phyloP scores from a whole-genome alignment of 2,329 filamentous ascomycete species.

The Botrytis paeoniae region DNA sequence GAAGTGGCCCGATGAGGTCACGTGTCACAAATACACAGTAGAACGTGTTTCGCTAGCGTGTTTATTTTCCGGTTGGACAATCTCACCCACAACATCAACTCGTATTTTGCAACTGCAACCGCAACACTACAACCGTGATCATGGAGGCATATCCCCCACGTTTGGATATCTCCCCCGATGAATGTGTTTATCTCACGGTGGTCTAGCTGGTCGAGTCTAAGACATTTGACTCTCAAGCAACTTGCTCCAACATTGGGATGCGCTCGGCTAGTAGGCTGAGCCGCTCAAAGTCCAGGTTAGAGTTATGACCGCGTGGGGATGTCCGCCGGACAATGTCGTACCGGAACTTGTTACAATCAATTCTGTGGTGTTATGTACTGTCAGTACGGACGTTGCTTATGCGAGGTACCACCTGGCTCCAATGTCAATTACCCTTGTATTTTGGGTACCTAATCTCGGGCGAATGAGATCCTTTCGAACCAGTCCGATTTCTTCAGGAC shows the following conservation, averaged over 20 bases:
- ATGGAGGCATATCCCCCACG: not conserved
- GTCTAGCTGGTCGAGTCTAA: constrained; percentile 17
- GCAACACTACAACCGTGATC: not conserved
- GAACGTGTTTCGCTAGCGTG: constrained; percentile 13
- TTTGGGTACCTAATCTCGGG: constrained; percentile 21
- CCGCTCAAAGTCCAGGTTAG: not conserved
- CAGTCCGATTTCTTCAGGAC: constrained; percentile 11
- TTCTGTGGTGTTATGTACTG: constrained; percentile 18
- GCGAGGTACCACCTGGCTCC: constrained; percentile 5
- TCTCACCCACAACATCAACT: constrained; percentile 1
- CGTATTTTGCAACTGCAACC: constrained; percentile 8
- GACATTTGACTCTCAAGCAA: constrained; percentile 10
- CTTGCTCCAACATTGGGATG: not conserved
- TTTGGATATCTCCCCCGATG: not conserved
- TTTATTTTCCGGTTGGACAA: constrained; percentile 11
- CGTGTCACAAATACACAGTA: not conserved
- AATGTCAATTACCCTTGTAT: constrained; percentile 17
- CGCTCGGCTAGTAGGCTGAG: constrained; percentile 9
- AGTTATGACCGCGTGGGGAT: constrained; percentile 17
- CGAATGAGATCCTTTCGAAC: constrained; percentile 12
- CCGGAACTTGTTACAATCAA: constrained; percentile 19
- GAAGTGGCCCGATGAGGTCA: not conserved
- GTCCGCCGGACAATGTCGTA: constrained; percentile 21
- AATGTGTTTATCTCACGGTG: not conserved
- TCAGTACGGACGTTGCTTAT: constrained; percentile 22